Percentiles rank a stretch among this genome's conserved stretches.
Conservation (phyloP, 73 alveolate genomes). For the Tetrahymena elliotti region DNA sequence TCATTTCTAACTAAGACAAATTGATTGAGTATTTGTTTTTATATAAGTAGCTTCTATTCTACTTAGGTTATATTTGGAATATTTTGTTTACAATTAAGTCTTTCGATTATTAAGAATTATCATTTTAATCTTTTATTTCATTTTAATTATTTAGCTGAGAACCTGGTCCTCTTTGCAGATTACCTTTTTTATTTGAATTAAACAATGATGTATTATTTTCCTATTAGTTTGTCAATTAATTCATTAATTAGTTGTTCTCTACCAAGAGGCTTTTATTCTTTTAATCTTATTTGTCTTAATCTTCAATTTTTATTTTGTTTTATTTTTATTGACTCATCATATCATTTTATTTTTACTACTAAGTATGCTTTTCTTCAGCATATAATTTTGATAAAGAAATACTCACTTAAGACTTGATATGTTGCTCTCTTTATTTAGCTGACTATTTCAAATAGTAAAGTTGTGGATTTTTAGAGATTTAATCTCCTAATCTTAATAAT, state of each 20-base stretch:
- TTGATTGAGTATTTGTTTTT: background rate
- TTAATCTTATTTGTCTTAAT: too few species aligned
- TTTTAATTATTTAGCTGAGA: background rate
- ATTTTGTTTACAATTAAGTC: too few species aligned
- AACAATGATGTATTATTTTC: too few species aligned
- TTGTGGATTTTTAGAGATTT: background rate
- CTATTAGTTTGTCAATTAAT: too few species aligned
- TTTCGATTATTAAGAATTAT: background rate
- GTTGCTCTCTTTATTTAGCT: background rate
- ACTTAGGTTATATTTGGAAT: too few species aligned
- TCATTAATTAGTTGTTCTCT: too few species aligned
- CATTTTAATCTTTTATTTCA: background rate
- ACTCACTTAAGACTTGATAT: background rate
- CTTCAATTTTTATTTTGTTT: too few species aligned
- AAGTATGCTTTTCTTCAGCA: background rate
- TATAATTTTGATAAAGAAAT: background rate
- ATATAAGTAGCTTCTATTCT: background rate
- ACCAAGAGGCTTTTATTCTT: too few species aligned
- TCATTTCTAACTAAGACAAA: background rate
- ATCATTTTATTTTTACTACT: background rate
- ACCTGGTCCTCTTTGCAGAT: too few species aligned
- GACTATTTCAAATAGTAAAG: background rate
- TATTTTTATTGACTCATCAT: background rate
- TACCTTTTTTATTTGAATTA: too few species aligned
- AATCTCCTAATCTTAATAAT: background rate